phyloP scores from a whole-genome alignment of 1,284 basidiomycete genomes.

The Ganoderma meredithae region DNA sequence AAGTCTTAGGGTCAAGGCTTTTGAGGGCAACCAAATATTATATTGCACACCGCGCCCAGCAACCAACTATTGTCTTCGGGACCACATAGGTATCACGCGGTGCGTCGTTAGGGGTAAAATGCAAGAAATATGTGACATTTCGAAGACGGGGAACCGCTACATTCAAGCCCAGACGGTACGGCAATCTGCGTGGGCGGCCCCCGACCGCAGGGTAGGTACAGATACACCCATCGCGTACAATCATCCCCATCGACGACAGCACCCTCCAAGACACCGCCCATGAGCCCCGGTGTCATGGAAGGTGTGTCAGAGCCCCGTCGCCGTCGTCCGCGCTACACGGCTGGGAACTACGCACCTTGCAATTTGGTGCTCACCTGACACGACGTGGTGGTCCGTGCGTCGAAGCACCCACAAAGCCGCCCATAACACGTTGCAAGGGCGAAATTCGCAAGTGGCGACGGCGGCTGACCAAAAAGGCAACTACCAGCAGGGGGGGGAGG shows the following conservation, averaged over 20 bases:
- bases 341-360: background rate
- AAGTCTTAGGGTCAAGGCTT: background rate
- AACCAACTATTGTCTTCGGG: background rate
- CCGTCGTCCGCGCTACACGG: conserved; percentile 1
- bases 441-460: background rate
- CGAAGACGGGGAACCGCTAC: background rate
- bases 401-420: background rate
- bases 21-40: background rate
- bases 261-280: background rate
- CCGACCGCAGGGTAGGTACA: background rate
- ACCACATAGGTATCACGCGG: conserved; percentile 1
- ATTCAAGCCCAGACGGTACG: conserved; percentile 1
- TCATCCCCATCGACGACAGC: background rate
- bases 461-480: background rate
- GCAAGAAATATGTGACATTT: background rate
- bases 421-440: background rate
- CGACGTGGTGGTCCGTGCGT: conserved; percentile 3
- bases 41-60: background rate
- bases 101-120: background rate
- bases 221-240: conserved; percentile 5
- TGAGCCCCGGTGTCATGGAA: background rate
- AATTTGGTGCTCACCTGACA: background rate
- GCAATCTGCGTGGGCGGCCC: conserved; percentile 2
- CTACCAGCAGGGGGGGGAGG: background rate
- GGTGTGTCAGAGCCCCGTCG: background rate